These are phyloP conservation scores for Calendula officinalis DNA, from an alignment of 129 eudicot species.

Conservation along the genomic window DNA sequence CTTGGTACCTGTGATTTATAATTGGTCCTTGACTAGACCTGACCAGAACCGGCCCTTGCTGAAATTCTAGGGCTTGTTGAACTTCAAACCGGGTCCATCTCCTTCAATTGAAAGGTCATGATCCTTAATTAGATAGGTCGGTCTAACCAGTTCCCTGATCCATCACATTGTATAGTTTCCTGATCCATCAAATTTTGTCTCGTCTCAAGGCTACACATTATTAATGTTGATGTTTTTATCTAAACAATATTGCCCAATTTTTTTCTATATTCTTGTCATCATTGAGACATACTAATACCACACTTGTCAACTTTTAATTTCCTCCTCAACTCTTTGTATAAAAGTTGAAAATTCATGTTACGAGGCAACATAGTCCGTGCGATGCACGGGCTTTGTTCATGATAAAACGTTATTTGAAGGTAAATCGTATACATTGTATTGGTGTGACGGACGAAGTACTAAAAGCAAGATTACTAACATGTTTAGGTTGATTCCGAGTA, in stretches of 20 bases:
- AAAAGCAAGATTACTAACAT: no score
- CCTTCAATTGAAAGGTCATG: conserved; percentile 18
- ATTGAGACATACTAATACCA: conserved; percentile 5
- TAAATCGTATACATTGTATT: no score
- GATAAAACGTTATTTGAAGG: no score
- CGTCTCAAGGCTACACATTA: conserved; percentile 3
- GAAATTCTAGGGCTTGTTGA: conserved; percentile 11
- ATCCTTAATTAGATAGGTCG: background rate
- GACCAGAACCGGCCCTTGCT: background rate
- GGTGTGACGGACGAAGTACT: no score
- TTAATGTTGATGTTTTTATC: conserved; percentile 5
- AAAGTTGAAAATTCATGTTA: background rate
- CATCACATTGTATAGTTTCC: no score
- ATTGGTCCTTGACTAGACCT: background rate
- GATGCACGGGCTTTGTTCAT: no score
- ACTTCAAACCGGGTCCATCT: background rate
- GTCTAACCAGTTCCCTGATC: conserved; percentile 7
- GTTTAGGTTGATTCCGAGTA: no score
- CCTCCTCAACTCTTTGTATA: conserved; percentile 1
- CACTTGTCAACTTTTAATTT: no score
- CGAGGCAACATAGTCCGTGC: no score
- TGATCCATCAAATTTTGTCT: no score
- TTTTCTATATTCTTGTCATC: background rate
- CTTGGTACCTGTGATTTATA: background rate
- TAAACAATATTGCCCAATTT: background rate